Evolutionary conservation across 2,329 filamentous ascomycete genomes (phyloP).

Genomic region (Exserohilum turcica): DNA sequence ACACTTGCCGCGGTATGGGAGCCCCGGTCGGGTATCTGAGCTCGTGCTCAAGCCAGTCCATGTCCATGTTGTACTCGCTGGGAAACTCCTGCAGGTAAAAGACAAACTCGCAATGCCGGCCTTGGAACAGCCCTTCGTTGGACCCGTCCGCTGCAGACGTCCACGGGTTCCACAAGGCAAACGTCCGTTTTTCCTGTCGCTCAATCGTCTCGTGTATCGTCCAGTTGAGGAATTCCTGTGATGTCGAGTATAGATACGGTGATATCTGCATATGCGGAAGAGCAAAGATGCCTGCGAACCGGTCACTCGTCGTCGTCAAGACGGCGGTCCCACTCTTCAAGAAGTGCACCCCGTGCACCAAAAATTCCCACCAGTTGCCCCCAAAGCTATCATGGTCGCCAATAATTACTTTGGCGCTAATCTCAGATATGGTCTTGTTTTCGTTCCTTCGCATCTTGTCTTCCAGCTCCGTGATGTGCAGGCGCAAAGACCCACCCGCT

Average conservation of each 20-base stretch:
- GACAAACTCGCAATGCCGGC: slow-evolving; percentile 87
- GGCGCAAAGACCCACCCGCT: slow-evolving; percentile 64
- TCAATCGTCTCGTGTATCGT: slow-evolving; percentile 71
- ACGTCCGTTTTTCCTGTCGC: slow-evolving; percentile 66
- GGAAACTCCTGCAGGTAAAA: slow-evolving; percentile 75
- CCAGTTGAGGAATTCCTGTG: slow-evolving; percentile 67
- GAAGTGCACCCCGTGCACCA: slow-evolving; percentile 84
- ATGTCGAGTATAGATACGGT: slow-evolving; percentile 54
- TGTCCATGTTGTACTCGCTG: slow-evolving; percentile 35
- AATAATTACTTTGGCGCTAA: slow-evolving; percentile 71
- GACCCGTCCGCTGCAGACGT: slow-evolving; percentile 67
- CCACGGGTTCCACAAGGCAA: slow-evolving; percentile 69
- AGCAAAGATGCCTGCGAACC: slow-evolving; percentile 82
- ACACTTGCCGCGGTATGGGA: slow-evolving; percentile 56
- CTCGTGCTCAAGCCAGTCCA: slow-evolving; percentile 63
- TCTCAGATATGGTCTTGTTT: slow-evolving; percentile 63
- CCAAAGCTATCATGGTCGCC: slow-evolving; percentile 69
- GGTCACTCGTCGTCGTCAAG: slow-evolving; percentile 88
- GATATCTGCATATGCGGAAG: slow-evolving; percentile 80
- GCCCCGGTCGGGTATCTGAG: slow-evolving; percentile 64
- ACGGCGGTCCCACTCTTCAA: slow-evolving; percentile 78
- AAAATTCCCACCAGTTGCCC: slow-evolving; percentile 78
- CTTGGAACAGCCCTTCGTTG: slow-evolving; percentile 63
- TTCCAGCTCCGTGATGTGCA: slow-evolving; percentile 67
- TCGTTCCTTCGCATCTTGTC: slow-evolving; percentile 38